Base-by-base conservation (phyloP, 1,139 yeast species). In the Torulaspora pretoriensis region DNA sequence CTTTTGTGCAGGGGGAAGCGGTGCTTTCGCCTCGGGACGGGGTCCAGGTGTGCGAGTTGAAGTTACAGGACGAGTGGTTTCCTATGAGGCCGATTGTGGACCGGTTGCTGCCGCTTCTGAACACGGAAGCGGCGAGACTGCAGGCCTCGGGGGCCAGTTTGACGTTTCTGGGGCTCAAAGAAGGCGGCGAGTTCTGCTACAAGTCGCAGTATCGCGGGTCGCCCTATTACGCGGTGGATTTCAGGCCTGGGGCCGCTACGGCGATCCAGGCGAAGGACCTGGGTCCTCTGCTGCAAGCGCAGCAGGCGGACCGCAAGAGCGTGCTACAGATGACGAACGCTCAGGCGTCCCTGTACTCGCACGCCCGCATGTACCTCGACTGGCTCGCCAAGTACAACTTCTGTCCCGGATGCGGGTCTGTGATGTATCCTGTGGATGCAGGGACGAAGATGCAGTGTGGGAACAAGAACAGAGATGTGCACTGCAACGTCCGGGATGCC, bases 361-460 rank as follows among this genome's bases (percentile, higher is more conserved):
- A 89, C 60, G 92, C 88, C 0, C 79, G 83, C 49, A 87, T 85
- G 82, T 85, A 83, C 59, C 61, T 88, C 45, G 96, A 89, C 64
- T 90, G 97, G 97, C 70, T 86, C 43, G 66, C 69, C 43, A 78
- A 92, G 46, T 84, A 83, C 63, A 71, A 74, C 50, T 87, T 75
- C 65, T 90, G 98, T 62, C 92, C 95, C 1, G 95, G 95, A 0
- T 92, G 98, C 69, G 97, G 96, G 0, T 60, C 75, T 1, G 74
- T 71, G 48, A 81, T 80, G 25, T 74, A 83, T 50, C 81, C 88
- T 4, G 75, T 83, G 23, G 81, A 87, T 57, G 95, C 86, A 0
- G 97, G 97, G 1, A 83, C 92, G 9, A 86, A 88, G 65, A 68
- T 89, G 40, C 57, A 64, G 10, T 90, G 98, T 63, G 69, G 77